These are phyloP conservation scores for Cucurbita pepo DNA, from an alignment of 306 rosid genomes.

Conservation along the genomic window DNA sequence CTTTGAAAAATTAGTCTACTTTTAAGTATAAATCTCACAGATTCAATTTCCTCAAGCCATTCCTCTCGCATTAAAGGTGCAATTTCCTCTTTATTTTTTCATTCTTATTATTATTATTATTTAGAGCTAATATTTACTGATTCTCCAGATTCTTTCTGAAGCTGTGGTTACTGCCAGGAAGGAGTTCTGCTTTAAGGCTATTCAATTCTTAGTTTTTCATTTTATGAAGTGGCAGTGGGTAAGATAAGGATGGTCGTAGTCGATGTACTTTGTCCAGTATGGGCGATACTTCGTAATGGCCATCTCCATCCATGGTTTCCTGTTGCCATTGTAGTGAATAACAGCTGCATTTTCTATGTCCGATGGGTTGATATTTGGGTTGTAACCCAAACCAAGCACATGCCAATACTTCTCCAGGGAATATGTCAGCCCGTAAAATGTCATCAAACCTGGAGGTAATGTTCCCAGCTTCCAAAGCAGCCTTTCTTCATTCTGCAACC, in stretches of 20 bases:
- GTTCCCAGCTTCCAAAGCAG: constrained; percentile 92
- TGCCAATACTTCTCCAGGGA: constrained; percentile 86
- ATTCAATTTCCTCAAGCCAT: too few relatives aligned
- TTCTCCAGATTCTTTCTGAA: too few relatives aligned
- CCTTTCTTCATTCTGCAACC: constrained; percentile 75
- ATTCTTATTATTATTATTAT: too few relatives aligned
- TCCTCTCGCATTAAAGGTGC: too few relatives aligned
- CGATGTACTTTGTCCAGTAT: constrained; percentile 77
- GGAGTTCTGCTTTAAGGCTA: too few relatives aligned
- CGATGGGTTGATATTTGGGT: constrained; percentile 52
- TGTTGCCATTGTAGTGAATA: constrained; percentile 82
- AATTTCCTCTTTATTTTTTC: too few relatives aligned
- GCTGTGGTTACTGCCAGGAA: too few relatives aligned
- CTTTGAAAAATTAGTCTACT: too few relatives aligned
- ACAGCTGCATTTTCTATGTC: constrained; percentile 75
- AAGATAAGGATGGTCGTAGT: constrained; percentile 61
- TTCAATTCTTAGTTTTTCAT: constrained; percentile 11
- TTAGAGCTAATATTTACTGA: too few relatives aligned
- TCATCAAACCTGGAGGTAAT: constrained; percentile 82
- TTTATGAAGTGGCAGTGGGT: constrained; percentile 44
- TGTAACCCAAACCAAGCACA: constrained; percentile 96
- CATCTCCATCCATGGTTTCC: constrained; percentile 94
- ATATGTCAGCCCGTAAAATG: constrained; percentile 81
- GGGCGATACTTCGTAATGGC: constrained; percentile 72
- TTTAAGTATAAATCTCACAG: too few relatives aligned